phyloP scores from a whole-genome alignment of 768 basidiomycete species.

The Suillus variegatus region DNA sequence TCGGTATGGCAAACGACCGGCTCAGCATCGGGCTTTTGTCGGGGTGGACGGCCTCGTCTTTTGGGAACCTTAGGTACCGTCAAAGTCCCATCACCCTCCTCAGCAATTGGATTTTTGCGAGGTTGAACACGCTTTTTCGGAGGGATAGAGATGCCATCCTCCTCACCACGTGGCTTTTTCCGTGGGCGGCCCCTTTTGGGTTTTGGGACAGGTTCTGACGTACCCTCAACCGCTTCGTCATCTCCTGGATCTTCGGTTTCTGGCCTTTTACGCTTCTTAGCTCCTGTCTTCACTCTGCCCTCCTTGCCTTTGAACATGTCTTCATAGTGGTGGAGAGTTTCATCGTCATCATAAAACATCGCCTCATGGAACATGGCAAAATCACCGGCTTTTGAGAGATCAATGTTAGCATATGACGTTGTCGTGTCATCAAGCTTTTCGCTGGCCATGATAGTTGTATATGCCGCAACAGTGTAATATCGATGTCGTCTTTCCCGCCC shows the following conservation, averaged over 20 bases:
- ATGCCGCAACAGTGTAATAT: constrained; percentile 76
- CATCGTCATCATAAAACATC: constrained; percentile 56
- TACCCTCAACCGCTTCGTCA: constrained; percentile 17
- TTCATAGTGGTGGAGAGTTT: constrained; percentile 45
- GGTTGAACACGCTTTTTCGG: constrained; percentile 40
- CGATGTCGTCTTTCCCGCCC: constrained; percentile 87
- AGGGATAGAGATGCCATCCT: constrained; percentile 16
- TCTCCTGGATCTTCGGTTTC: constrained; percentile 27
- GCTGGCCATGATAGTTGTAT: constrained; percentile 57
- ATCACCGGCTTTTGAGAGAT: constrained; percentile 53
- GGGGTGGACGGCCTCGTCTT: constrained; percentile 42
- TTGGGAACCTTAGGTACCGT: constrained; percentile 15
- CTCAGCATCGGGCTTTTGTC: constrained; percentile 20
- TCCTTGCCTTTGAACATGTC: constrained; percentile 46
- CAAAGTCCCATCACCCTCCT: constrained; percentile 4
- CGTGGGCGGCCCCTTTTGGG: constrained; percentile 53
- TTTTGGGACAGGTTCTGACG: constrained; percentile 22
- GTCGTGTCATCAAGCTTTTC: constrained; percentile 63
- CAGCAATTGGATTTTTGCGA: constrained; percentile 24
- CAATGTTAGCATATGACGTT: constrained; percentile 44
- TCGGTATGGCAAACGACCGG: background rate
- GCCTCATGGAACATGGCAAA: constrained; percentile 47
- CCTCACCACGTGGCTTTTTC: constrained; percentile 33
- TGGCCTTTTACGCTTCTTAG: constrained; percentile 33
- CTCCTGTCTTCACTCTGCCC: constrained; percentile 6